phyloP scores from a whole-genome alignment of 495 filamentous ascomycete genomes.

The Cercophora samala region DNA sequence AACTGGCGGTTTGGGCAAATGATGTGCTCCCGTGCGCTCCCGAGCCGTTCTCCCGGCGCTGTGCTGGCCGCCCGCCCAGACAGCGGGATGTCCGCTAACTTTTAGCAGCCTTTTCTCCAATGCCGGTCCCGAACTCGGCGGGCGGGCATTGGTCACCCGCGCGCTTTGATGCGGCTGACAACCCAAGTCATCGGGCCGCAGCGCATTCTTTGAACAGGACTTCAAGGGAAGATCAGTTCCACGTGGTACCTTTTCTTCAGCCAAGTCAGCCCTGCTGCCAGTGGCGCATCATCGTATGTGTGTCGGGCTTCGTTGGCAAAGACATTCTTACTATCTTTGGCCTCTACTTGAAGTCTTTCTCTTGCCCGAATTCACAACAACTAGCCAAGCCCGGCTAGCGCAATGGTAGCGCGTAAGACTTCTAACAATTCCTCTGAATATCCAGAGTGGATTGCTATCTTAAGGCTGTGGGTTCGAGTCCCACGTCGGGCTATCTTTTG shows the following conservation, averaged over 20 bases:
- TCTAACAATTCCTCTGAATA: conserved; percentile 9
- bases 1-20: neutral
- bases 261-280: neutral
- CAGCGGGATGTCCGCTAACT: neutral
- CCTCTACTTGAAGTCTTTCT: neutral
- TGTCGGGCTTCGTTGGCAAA: neutral
- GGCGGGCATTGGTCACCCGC: neutral
- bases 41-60: neutral
- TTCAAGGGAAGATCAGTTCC: neutral
- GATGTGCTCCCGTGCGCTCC: neutral
- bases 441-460: conserved; percentile 3
- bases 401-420: conserved; percentile 23
- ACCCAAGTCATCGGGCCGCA: neutral
- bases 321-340: neutral
- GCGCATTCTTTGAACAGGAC: neutral
- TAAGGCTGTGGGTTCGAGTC: conserved; percentile 20
- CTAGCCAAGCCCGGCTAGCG: conserved; percentile 16
- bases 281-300: neutral
- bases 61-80: neutral
- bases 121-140: neutral
- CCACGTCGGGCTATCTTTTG: conserved; percentile 11
- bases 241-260: neutral
- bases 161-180: neutral
- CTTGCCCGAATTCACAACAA: neutral
- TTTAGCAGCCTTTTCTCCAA: neutral